A percentile compares a stretch with the other conserved stretches of the same genome.
phyloP scores from a whole-genome alignment of 192 early-diverging fungal species.

The Coemansia sp. region DNA sequence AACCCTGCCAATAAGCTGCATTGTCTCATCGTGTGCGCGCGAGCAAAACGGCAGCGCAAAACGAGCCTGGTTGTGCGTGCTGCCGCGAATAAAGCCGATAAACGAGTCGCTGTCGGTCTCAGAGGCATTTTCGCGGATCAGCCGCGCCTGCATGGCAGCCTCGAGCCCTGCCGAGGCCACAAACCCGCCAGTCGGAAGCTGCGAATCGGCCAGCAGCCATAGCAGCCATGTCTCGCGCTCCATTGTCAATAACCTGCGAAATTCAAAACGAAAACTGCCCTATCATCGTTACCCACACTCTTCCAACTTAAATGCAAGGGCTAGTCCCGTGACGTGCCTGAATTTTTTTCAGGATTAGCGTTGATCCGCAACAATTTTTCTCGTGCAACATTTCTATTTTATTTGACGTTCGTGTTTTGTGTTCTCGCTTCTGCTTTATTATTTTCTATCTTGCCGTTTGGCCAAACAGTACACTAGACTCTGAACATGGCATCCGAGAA shows the following conservation, averaged over 20 bases:
- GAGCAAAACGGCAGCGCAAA: constrained; percentile 71
- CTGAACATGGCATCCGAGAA: constrained; percentile 19
- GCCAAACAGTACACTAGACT: not conserved
- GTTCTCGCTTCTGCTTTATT: not conserved
- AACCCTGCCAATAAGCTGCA: not conserved
- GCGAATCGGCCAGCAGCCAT: constrained; percentile 85
- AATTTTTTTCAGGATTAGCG: constrained; percentile 11
- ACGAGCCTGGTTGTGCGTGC: constrained; percentile 69
- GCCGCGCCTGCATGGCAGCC: constrained; percentile 71
- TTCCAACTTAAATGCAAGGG: not conserved
- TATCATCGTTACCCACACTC: not conserved
- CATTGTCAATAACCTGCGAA: constrained; percentile 16
- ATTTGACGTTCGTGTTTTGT: not conserved
- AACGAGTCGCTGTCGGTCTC: constrained; percentile 33
- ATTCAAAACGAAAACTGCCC: not conserved
- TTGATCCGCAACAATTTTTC: constrained; percentile 2
- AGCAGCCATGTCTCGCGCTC: constrained; percentile 69
- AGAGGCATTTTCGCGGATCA: constrained; percentile 37
- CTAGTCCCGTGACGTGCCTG: not conserved
- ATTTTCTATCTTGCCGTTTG: constrained; percentile 13
- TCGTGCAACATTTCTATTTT: not conserved
- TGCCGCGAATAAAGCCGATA: constrained; percentile 56
- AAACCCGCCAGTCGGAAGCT: constrained; percentile 93
- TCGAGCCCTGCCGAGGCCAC: constrained; percentile 91
- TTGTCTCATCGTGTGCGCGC: constrained; percentile 16